phyloP scores from a whole-genome alignment of 805 yeast species.

The Sungouiella thailandica region DNA sequence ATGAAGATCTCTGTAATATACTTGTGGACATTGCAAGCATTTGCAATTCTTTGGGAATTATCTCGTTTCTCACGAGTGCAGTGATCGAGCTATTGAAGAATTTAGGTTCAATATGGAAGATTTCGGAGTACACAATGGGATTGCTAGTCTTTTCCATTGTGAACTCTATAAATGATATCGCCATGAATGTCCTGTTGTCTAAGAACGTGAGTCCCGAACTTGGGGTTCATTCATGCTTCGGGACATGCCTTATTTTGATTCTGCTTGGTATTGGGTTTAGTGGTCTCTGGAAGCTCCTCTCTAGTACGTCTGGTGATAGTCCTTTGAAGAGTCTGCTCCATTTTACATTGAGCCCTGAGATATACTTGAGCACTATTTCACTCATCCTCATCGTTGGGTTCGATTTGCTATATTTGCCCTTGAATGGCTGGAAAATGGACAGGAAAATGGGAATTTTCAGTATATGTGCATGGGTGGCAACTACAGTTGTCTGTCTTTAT shows the following conservation, averaged over 20 bases:
- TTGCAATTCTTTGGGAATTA: slow-evolving; percentile 20
- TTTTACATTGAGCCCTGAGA: slow-evolving; percentile 20
- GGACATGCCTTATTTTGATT: slow-evolving; percentile 47
- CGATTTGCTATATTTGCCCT: slow-evolving; percentile 24
- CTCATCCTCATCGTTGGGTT: slow-evolving; percentile 20
- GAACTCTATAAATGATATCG: slow-evolving; percentile 48
- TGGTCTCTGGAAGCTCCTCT: slow-evolving; percentile 25
- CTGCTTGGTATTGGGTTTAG: slow-evolving; percentile 49
- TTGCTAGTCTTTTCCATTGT: slow-evolving; percentile 44
- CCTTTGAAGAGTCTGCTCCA: slow-evolving; percentile 6
- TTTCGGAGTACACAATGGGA: slow-evolving; percentile 47
- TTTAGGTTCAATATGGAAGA: slow-evolving; percentile 38
- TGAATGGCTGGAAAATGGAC: slow-evolving; percentile 32
- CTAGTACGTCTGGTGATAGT: slow-evolving; percentile 4
- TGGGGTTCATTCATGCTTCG: slow-evolving; percentile 50
- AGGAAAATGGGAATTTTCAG: slow-evolving; percentile 20
- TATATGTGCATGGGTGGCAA: slow-evolving; percentile 4
- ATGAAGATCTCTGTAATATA: slow-evolving; percentile 6
- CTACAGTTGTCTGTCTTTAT: slow-evolving; percentile 4
- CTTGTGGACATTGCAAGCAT: slow-evolving; percentile 15
- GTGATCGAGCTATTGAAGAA: slow-evolving; percentile 34
- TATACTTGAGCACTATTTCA: slow-evolving; percentile 21
- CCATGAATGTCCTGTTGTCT: slow-evolving; percentile 46
- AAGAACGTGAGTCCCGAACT: slow-evolving; percentile 30
- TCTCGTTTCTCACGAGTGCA: slow-evolving; percentile 22